Evolutionary conservation across 495 filamentous ascomycete genomes (phyloP).

Genomic region (Hyaloscypha variabilis): DNA sequence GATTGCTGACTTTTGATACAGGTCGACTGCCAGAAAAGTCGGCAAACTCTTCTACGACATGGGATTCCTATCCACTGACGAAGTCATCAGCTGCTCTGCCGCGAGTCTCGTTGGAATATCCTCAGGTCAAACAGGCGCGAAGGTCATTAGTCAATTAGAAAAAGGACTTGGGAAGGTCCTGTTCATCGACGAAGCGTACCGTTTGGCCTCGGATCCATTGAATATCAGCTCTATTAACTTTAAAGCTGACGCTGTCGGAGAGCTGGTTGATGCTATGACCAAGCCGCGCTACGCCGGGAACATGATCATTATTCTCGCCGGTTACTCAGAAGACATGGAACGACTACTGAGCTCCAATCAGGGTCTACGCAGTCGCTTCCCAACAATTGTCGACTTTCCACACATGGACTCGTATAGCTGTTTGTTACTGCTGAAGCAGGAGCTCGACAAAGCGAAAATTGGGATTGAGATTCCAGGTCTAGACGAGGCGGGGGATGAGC

Average conservation of each 20-base stretch:
- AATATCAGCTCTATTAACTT: no score
- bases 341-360: conserved; percentile 64
- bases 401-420: no score
- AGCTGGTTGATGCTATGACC: conserved; percentile 64
- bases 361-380: conserved; percentile 62
- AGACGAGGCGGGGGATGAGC: no score
- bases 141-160: conserved; percentile 58
- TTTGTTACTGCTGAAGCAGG: no score
- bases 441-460: no score
- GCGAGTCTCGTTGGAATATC: conserved; percentile 44
- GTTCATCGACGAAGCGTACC: conserved; percentile 66
- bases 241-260: conserved; percentile 64
- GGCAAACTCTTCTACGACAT: conserved; percentile 48
- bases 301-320: conserved; percentile 74
- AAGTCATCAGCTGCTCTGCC: conserved; percentile 43
- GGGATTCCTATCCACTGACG: conserved; percentile 40
- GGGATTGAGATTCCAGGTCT: no score
- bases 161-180: conserved; percentile 59
- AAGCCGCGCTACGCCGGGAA: conserved; percentile 63
- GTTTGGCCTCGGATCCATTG: conserved; percentile 49
- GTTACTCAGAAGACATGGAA: conserved; percentile 74
- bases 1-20: conserved; percentile 44
- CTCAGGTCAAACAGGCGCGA: conserved; percentile 65
- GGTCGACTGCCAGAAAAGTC: conserved; percentile 46
- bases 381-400: no score